Percentiles rank a stretch among this genome's conserved stretches.
phyloP scores from a whole-genome alignment of 1,284 basidiomycete genomes.

The Marasmius fiardii region DNA sequence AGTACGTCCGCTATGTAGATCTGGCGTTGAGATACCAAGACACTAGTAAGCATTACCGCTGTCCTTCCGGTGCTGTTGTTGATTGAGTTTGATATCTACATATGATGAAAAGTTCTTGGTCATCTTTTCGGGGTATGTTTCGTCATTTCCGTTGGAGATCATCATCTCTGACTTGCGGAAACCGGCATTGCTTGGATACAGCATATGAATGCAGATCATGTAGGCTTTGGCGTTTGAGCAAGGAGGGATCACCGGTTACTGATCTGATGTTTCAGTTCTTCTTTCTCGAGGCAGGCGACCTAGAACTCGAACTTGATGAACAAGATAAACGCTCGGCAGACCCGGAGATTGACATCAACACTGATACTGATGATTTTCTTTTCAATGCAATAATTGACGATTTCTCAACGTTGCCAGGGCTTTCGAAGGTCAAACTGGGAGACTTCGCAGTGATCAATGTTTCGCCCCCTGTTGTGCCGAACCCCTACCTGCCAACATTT shows the following conservation, averaged over 20 bases:
- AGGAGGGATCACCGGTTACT: neutral
- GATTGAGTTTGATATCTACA: neutral
- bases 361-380: slow-evolving; percentile 30
- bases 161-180: neutral
- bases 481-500: slow-evolving; percentile 80
- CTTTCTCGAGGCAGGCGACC: slow-evolving; percentile 55
- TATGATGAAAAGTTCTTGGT: slow-evolving; percentile 52
- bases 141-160: neutral
- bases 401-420: slow-evolving; percentile 54
- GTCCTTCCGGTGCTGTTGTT: neutral
- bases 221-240: slow-evolving; percentile 31
- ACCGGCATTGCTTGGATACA: slow-evolving; percentile 23
- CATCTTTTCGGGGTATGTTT: slow-evolving; percentile 79
- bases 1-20: slow-evolving; percentile 84
- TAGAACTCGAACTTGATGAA: slow-evolving; percentile 34
- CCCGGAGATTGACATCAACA: neutral
- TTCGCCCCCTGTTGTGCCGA: slow-evolving; percentile 82
- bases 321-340: slow-evolving; percentile 17
- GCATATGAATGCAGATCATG: slow-evolving; percentile 80
- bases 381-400: slow-evolving; percentile 52
- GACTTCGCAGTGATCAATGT: slow-evolving; percentile 78
- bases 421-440: slow-evolving; percentile 53
- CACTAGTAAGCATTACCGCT: slow-evolving; percentile 41
- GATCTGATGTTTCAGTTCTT: slow-evolving; percentile 45
- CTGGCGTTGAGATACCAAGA: slow-evolving; percentile 84